Conservation (phyloP, 768 basidiomycete species). For the Calocybe indica region DNA sequence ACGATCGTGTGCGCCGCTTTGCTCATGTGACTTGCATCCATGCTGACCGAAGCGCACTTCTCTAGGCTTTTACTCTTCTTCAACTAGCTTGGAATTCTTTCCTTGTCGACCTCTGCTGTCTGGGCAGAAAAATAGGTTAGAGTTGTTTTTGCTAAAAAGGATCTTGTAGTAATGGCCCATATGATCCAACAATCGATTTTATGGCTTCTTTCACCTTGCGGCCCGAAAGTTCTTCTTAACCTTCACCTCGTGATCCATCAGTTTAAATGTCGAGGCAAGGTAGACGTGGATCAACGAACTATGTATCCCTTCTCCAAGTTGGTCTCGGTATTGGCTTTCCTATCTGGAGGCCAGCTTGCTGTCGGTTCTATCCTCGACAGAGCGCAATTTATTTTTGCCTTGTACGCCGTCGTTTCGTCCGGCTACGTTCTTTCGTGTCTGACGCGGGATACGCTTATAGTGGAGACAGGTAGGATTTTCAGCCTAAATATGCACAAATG, state of each 20-base stretch:
- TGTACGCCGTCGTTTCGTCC: conserved; percentile 3
- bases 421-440: background rate
- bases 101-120: too few relatives aligned
- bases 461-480: conserved; percentile 10
- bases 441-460: background rate
- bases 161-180: too few relatives aligned
- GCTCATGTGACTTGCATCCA: too few relatives aligned
- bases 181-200: too few relatives aligned
- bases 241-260: background rate
- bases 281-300: background rate
- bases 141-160: too few relatives aligned
- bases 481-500: too few relatives aligned
- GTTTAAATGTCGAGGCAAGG: background rate
- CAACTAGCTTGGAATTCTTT: too few relatives aligned
- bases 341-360: background rate
- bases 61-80: too few relatives aligned
- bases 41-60: too few relatives aligned
- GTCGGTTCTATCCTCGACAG: conserved; percentile 7
- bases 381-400: conserved; percentile 10
- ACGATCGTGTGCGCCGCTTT: too few relatives aligned
- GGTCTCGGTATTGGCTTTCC: background rate
- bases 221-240: background rate
- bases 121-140: too few relatives aligned
- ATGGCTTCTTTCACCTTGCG: too few relatives aligned
- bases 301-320: background rate